Evolutionary conservation across 2,329 filamentous ascomycete genomes (phyloP).

Genomic region (Ceratocystis albifundus): DNA sequence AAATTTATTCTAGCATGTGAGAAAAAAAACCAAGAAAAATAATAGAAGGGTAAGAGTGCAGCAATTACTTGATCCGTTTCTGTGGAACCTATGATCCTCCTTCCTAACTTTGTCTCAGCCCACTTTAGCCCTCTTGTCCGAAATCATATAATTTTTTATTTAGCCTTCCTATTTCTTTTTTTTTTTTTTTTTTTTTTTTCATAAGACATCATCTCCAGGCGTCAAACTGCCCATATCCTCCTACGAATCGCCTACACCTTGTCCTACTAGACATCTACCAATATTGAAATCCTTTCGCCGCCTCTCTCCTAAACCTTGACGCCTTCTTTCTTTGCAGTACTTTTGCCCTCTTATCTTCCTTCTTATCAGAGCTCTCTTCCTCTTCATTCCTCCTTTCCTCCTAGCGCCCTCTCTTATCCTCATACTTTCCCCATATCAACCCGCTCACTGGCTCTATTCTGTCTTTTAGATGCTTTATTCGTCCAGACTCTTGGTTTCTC

Average conservation of each 20-base stretch:
- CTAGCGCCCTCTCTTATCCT: background rate
- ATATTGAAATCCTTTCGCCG: background rate
- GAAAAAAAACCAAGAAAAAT: background rate
- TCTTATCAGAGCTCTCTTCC: constrained; percentile 1
- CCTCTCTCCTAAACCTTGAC: background rate
- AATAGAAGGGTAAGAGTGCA: background rate
- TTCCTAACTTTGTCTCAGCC: background rate
- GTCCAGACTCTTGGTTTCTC: background rate
- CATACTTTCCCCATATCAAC: background rate
- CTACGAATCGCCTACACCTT: background rate
- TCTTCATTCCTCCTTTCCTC: background rate
- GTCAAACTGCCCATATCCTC: background rate
- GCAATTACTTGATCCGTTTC: background rate
- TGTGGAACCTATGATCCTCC: background rate
- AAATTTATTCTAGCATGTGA: background rate
- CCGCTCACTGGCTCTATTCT: background rate
- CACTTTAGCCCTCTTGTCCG: background rate
- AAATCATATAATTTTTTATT: background rate
- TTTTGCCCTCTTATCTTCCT: background rate
- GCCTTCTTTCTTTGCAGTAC: background rate
- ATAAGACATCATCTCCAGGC: background rate
- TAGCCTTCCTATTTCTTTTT: background rate
- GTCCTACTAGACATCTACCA: background rate
- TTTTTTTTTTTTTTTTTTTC: background rate
- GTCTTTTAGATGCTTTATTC: background rate